Base-by-base conservation (phyloP, 2,329 filamentous ascomycete species). In the Neofusicoccum umdonicola region DNA sequence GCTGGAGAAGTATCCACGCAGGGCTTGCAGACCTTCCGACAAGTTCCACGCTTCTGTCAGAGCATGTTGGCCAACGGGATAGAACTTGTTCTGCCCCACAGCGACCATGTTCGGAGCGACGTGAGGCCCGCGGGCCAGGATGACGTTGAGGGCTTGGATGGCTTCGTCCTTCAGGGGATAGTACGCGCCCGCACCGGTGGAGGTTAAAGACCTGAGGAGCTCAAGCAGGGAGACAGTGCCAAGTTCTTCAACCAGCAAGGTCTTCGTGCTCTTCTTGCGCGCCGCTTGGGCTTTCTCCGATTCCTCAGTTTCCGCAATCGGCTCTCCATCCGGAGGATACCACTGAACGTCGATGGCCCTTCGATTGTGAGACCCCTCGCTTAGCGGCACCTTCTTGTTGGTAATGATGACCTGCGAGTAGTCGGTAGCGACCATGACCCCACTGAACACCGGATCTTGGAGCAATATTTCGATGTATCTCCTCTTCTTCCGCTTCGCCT, bases 1-100 rank as follows among this genome's bases (percentile, higher is more conserved):
- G 69, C 85, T 88, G 11, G 85, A 79, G 70, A 85, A 89, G 73
- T 85, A 90, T 0, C 88, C 88, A 47, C 87, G 81, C 3, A 87
- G 72, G 0, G 86, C 86, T 54, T 84, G 78, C 0, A 90, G 76
- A 1, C 85, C 85, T 11, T 72, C 77, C 2, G 79, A 80, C 1
- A 89, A 78, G 35, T 79, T 70, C 3, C 71, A 70, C 0, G 64
- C 67, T 54, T 83, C 77, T 63, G 47, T 9, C 27, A 82, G 70
- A 0, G 80, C 78, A 67, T 83, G 87, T 64, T 83, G 82, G 3
- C 68, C 68, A 11, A 73, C 72, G 0, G 74, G 74, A 41, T 71
- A 76, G 65, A 72, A 76, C 50, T 82, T 83, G 71, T 86, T 88
- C 3, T 79, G 74, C 0, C 83, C 83, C n/a, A 84, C 77, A 0